phyloP scores from a whole-genome alignment of 768 basidiomycete species.

The Termitomyces sp. region DNA sequence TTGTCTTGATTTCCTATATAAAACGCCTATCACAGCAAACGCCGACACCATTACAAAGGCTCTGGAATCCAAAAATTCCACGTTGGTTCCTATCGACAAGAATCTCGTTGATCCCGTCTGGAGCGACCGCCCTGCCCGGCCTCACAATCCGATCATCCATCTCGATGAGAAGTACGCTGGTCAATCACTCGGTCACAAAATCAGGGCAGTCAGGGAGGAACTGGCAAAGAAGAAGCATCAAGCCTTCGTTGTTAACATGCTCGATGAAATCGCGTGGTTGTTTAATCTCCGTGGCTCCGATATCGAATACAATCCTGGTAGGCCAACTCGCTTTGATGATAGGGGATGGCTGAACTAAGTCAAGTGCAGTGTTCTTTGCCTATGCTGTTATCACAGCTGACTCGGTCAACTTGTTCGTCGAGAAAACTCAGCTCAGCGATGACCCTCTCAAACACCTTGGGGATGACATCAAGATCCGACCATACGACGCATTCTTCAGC shows the following conservation, averaged over 20 bases:
- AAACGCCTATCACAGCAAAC: constrained; percentile 44
- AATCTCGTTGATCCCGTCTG: constrained; percentile 86
- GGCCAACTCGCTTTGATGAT: not conserved
- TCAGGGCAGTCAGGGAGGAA: constrained; percentile 63
- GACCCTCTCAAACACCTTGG: constrained; percentile 49
- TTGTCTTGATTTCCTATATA: not conserved
- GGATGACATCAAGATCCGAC: constrained; percentile 56
- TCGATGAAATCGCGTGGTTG: constrained; percentile 95
- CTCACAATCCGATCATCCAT: constrained; percentile 63
- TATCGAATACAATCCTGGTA: constrained; percentile 75
- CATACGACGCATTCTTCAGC: constrained; percentile 68
- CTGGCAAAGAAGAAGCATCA: constrained; percentile 60
- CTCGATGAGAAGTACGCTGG: constrained; percentile 79
- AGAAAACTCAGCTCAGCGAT: constrained; percentile 49
- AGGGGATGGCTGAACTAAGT: not conserved
- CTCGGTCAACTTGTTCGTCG: constrained; percentile 67
- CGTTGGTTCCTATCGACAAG: constrained; percentile 58
- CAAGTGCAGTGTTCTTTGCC: constrained; percentile 77
- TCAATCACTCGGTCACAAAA: constrained; percentile 63
- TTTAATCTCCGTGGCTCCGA: constrained; percentile 92
- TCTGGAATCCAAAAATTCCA: constrained; percentile 52
- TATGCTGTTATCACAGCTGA: constrained; percentile 75
- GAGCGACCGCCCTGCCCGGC: constrained; percentile 69
- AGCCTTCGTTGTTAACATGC: constrained; percentile 79
- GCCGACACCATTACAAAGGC: constrained; percentile 59